Base-by-base conservation (phyloP, 768 basidiomycete species). In the Harrya chromipes region DNA sequence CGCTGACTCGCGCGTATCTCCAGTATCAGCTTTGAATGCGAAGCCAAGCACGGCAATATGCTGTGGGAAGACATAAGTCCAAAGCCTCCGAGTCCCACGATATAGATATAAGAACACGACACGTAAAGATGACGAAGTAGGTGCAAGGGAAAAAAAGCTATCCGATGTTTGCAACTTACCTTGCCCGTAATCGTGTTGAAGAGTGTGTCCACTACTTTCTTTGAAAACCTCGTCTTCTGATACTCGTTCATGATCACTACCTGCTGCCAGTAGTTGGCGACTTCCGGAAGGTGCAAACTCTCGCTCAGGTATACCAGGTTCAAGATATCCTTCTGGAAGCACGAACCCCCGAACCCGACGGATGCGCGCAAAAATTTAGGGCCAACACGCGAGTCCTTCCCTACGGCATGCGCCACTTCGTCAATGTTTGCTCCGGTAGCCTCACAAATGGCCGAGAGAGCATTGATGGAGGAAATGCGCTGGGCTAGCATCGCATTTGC, bases 401-500 rank as follows among this genome's bases (percentile, higher is more conserved):
- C 97, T 61, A 97, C 85, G 9, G 97, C 94, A 65, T 90, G 78
- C 1, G 95, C 85, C 50, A 98, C 95, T 72, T 98, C 97, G 69
- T 97, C 94, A 51, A 99, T 91, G 78, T 94, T 97, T 47, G 97
- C 97, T 39, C 97, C 97, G 4, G 97, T 99, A 13, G 92, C 94
- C 71, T 98, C 97, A 69, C 97, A 98, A 65, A 99, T 95, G 40
- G 97, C 97, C 35, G 94, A 97, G 24, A 99, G 85, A 13, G 97
- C 93, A 67, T 98, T 99, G 76, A 98, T 78, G 49, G 94, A 97
- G 9, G 95, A 98, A 69, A 99, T 99, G 54, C 97, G 90, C 70
- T 99, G 97, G 8, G 97, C 97, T 52, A 99, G 86, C 93, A 99
- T 94, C 50, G 97, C 97, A 68, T 99, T 99, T 47, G 97, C 97